Percentiles rank a stretch among this genome's conserved stretches.
These are phyloP conservation scores for Betula pendula DNA, from an alignment of 306 rosid species.

Conservation along the genomic window DNA sequence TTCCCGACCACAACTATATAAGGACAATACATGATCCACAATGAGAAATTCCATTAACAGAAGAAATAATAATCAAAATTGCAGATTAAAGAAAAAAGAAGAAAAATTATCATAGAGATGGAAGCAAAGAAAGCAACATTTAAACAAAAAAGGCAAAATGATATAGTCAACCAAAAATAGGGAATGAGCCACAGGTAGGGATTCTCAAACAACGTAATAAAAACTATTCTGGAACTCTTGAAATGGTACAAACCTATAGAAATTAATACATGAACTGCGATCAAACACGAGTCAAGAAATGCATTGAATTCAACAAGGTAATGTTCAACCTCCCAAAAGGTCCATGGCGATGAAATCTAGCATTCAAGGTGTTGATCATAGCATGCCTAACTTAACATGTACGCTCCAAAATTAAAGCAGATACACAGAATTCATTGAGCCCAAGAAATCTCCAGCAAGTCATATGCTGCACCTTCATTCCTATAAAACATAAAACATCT, in stretches of 20 bases:
- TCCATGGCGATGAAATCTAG: slow-evolving; percentile 34
- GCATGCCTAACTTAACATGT: slow-evolving; percentile 25
- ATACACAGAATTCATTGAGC: slow-evolving; percentile 14
- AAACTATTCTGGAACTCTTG: slow-evolving; percentile 24
- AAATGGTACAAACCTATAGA: slow-evolving; percentile 15
- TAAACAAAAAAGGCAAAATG: not conserved
- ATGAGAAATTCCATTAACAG: slow-evolving; percentile 18
- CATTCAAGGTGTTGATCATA: slow-evolving; percentile 35
- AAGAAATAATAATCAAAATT: slow-evolving; percentile 18
- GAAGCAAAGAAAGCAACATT: not conserved
- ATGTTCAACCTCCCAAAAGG: slow-evolving; percentile 48
- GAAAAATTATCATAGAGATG: not conserved
- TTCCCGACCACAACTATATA: slow-evolving; percentile 48
- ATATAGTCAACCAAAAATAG: slow-evolving; percentile 6
- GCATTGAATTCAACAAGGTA: slow-evolving; percentile 43
- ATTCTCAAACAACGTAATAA: slow-evolving; percentile 11
- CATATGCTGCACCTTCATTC: slow-evolving; percentile 36
- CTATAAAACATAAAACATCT: slow-evolving; percentile 31
- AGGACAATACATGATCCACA: slow-evolving; percentile 34
- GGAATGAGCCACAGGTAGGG: slow-evolving; percentile 13
- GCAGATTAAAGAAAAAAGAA: slow-evolving; percentile 6
- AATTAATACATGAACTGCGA: slow-evolving; percentile 36
- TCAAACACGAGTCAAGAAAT: slow-evolving; percentile 31
- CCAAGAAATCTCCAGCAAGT: slow-evolving; percentile 4
- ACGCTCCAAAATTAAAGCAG: slow-evolving; percentile 18